Evolutionary conservation across 768 basidiomycete species (phyloP).

Genomic region (Rhizopogon sp.): DNA sequence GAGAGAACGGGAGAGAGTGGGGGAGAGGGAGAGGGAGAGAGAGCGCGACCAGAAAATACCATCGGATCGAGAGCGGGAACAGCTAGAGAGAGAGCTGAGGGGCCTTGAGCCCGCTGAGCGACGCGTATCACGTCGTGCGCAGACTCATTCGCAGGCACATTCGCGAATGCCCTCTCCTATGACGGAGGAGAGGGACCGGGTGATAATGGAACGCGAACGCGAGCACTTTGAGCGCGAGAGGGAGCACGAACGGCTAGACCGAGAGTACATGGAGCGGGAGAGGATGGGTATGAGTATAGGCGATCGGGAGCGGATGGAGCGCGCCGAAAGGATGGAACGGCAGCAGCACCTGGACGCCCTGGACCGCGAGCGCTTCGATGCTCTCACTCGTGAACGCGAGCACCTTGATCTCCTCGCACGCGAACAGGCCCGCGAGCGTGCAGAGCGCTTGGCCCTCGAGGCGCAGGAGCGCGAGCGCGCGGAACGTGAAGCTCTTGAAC

Average conservation of each 20-base stretch:
- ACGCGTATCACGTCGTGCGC: neutral
- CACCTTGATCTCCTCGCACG: neutral
- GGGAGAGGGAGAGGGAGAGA: slow-evolving; percentile 28
- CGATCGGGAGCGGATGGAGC: slow-evolving; percentile 19
- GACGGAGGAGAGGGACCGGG: slow-evolving; percentile 19
- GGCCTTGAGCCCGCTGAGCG: neutral
- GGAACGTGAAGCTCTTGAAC: slow-evolving; percentile 13
- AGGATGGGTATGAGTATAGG: neutral
- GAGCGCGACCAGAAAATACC: slow-evolving; percentile 23
- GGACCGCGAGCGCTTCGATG: slow-evolving; percentile 24
- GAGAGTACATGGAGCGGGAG: slow-evolving; percentile 25
- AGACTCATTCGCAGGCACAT: neutral
- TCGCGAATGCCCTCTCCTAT: neutral
- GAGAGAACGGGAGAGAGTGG: slow-evolving; percentile 23
- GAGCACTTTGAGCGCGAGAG: slow-evolving; percentile 24
- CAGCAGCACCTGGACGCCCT: slow-evolving; percentile 22
- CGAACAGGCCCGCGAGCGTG: slow-evolving; percentile 6
- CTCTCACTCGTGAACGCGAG: neutral
- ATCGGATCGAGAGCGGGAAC: slow-evolving; percentile 20
- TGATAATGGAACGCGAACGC: slow-evolving; percentile 15
- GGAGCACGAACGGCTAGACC: slow-evolving; percentile 27
- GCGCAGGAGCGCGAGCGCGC: neutral
- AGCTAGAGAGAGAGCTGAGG: slow-evolving; percentile 9
- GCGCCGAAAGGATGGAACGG: slow-evolving; percentile 26
- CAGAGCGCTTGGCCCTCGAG: slow-evolving; percentile 5